Evolutionary conservation across 2,329 filamentous ascomycete genomes (phyloP), one percentile per base, ranked within the genome.

Genomic region (Allantophomopsis cytisporea): DNA sequence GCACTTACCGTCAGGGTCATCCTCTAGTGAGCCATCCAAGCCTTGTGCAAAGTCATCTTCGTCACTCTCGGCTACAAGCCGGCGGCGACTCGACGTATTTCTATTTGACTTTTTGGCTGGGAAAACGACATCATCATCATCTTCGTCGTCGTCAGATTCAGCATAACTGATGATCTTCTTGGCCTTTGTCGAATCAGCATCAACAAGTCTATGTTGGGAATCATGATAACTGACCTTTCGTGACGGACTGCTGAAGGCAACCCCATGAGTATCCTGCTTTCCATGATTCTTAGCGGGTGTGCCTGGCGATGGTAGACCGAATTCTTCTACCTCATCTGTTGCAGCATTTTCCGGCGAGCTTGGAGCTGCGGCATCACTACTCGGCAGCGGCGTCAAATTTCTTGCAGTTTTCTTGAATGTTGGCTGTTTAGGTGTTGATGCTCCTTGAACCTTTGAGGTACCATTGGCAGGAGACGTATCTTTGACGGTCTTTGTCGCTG

Each of bases 111-210:
- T 40, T 60, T 62, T 30, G 55, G 50, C 41, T 55, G 60, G 36
- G 57, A 58, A 12, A 60, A 50, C 42, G 56, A 62, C 49, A 61
- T 79, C 76, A 16, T 88, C 80, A 37, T 86, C 81, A 11, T 85
- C 81, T 39, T 86, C 81, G 35, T 84, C 81, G 35, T 84, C 82
- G 35, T 84, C 85, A 2, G 84, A 87, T 53, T 95, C 88, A 46
- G 82, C 80, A 57, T 96, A 96, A 56, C 72, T 91, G 47, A 91
- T 71, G 35, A 66, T 58, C 51, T 77, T 80, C 56, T 74, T 78
- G 11, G 65, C 68, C 69, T 77, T 36, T 35, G 11, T 33, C 17
- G 34, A 14, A 21, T 28, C 11, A 15, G 31, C 10, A 38, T 16
- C 28, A 42, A 41, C 32, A 48, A 16, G 30, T 35, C 37, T 35